phyloP scores from a whole-genome alignment of 768 basidiomycete species.

The Suillus subluteus region DNA sequence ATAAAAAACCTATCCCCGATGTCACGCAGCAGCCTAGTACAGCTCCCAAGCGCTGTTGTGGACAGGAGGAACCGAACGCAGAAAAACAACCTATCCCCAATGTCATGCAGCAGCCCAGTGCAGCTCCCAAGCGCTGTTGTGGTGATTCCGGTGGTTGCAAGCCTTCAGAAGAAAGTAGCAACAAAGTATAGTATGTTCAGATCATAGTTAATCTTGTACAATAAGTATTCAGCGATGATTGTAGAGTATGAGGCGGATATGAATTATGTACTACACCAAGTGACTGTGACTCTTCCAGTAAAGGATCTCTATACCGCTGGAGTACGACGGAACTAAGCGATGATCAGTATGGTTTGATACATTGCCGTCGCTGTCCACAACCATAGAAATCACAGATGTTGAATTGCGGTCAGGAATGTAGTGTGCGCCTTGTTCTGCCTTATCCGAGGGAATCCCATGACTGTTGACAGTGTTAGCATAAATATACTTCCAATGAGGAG shows the following conservation, averaged over 20 bases:
- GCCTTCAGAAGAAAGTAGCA: neutral
- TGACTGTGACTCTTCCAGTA: conserved; percentile 1
- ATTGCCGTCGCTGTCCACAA: neutral
- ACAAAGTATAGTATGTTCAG: conserved; percentile 1
- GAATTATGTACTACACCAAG: neutral
- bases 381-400: neutral
- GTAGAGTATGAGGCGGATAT: neutral
- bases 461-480: neutral
- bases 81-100: neutral
- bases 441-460: neutral
- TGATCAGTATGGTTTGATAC: neutral
- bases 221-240: neutral
- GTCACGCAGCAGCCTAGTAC: neutral
- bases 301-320: conserved; percentile 1
- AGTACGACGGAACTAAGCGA: conserved; percentile 3
- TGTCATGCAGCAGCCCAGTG: neutral
- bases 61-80: conserved; percentile 1
- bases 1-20: neutral
- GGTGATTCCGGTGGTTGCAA: conserved; percentile 3
- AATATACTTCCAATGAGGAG: neutral
- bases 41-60: neutral
- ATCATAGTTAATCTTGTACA: neutral
- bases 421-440: neutral
- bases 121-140: neutral
- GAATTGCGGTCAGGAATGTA: conserved; percentile 1